These are phyloP conservation scores for Mortierella claussenii DNA, from an alignment of 192 early-diverging fungal species.

Conservation along the genomic window DNA sequence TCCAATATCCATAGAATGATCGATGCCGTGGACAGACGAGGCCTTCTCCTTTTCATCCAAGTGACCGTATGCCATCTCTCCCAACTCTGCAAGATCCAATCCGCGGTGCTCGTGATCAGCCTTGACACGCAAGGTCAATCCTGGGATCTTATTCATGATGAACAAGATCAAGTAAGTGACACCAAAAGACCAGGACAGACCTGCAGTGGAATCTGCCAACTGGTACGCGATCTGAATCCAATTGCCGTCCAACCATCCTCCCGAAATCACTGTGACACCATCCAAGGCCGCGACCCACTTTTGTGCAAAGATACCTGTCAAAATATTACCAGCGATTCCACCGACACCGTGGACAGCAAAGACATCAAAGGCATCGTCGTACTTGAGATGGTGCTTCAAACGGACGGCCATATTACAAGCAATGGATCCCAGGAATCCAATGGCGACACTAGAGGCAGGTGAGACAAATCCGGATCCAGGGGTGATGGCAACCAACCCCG, in stretches of 20 bases:
- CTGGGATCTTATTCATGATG: conserved; percentile 84
- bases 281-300: conserved; percentile 78
- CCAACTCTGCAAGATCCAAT: conserved; percentile 85
- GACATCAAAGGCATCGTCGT: conserved; percentile 94
- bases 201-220: conserved; percentile 77
- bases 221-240: conserved; percentile 88
- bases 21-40: conserved; percentile 17
- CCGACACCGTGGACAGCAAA: conserved; percentile 92
- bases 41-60: conserved; percentile 53
- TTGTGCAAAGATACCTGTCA: conserved; percentile 94
- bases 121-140: conserved; percentile 79
- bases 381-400: conserved; percentile 85
- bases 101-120: conserved; percentile 75
- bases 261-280: conserved; percentile 65
- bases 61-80: conserved; percentile 71
- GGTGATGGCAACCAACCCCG: conserved; percentile 94
- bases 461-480: conserved; percentile 91
- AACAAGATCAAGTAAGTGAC: conserved; percentile 78
- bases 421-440: conserved; percentile 78
- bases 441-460: conserved; percentile 83
- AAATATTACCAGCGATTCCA: conserved; percentile 84
- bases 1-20: conserved; percentile 49
- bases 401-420: conserved; percentile 87
- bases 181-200: conserved; percentile 79
- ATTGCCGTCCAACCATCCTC: conserved; percentile 68